Percentiles rank a stretch among this genome's conserved stretches.
These are phyloP conservation scores for Gossypium sturtianum DNA, from an alignment of 345 rosid genomes.

Conservation along the genomic window DNA sequence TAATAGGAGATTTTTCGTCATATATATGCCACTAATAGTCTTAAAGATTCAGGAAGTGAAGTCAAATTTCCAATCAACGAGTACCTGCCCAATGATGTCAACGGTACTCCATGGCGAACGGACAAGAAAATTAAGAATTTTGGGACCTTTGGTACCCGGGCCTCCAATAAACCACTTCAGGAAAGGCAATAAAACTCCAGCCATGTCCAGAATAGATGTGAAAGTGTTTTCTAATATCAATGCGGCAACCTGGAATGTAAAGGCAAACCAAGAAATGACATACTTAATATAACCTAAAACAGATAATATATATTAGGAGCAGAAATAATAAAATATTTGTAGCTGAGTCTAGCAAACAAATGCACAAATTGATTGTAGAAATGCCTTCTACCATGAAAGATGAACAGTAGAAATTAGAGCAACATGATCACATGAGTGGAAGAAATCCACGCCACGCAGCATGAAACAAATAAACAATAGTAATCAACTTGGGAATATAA, in stretches of 20 bases:
- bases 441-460: background rate
- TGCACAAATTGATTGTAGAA: background rate
- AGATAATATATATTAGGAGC: background rate
- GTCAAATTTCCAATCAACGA: slow-evolving; percentile 5
- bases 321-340: background rate
- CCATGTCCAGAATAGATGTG: slow-evolving; percentile 98
- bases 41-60: background rate
- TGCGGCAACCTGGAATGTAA: slow-evolving; percentile 55
- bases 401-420: background rate
- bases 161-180: slow-evolving; percentile 96
- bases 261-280: slow-evolving; percentile 12
- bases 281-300: background rate
- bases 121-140: slow-evolving; percentile 81
- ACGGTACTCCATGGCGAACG: slow-evolving; percentile 98
- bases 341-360: background rate
- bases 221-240: slow-evolving; percentile 93
- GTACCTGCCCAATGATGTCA: slow-evolving; percentile 70
- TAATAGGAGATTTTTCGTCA: background rate
- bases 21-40: background rate
- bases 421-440: background rate
- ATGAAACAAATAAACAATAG: background rate
- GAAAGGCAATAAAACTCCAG: slow-evolving; percentile 88
- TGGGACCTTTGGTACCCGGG: slow-evolving; percentile 66
- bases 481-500: slow-evolving; percentile 1
- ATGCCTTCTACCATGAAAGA: background rate